A percentile compares a stretch with the other conserved stretches of the same genome.
phyloP scores from a whole-genome alignment of 2,329 filamentous ascomycete genomes.

The Aspergillus sp. region DNA sequence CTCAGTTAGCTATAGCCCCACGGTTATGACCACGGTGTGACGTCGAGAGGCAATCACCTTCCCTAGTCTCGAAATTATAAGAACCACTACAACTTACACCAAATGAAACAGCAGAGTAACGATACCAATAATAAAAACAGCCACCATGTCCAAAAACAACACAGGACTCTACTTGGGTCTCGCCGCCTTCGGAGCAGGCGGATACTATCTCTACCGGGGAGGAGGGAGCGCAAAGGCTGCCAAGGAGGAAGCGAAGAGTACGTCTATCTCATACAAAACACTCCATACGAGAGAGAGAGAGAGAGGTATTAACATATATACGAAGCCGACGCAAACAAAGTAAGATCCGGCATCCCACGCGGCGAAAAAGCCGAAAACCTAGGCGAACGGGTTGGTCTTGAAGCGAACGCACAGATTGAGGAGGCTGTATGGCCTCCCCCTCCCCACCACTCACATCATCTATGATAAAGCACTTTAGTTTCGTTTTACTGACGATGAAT shows the following conservation, averaged over 20 bases:
- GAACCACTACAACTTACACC: not conserved
- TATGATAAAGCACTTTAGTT: not conserved
- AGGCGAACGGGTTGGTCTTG: conserved; percentile 56
- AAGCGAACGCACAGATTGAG: conserved; percentile 64
- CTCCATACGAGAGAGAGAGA: not conserved
- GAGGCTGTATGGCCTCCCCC: conserved; percentile 53
- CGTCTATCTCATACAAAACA: conserved; percentile 22
- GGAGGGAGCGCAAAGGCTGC: conserved; percentile 77
- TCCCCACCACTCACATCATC: not conserved
- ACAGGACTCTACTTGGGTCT: conserved; percentile 43
- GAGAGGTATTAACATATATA: not conserved
- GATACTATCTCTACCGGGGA: conserved; percentile 88
- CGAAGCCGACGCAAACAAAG: conserved; percentile 70
- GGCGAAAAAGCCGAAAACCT: conserved; percentile 61
- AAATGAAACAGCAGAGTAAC: not conserved
- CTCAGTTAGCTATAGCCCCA: no score
- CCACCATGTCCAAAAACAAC: conserved; percentile 32
- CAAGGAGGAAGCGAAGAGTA: conserved; percentile 84
- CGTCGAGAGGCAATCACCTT: no score
- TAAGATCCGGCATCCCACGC: conserved; percentile 62
- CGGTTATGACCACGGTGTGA: no score
- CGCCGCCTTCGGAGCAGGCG: conserved; percentile 62
- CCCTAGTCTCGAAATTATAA: not conserved
- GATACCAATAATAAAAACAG: not conserved
- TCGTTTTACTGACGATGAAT: not conserved